Percentiles rank a stretch among this genome's conserved stretches.
Evolutionary conservation across 805 yeast genomes (phyloP).

Genomic region (Myxozyma kluyveri): DNA sequence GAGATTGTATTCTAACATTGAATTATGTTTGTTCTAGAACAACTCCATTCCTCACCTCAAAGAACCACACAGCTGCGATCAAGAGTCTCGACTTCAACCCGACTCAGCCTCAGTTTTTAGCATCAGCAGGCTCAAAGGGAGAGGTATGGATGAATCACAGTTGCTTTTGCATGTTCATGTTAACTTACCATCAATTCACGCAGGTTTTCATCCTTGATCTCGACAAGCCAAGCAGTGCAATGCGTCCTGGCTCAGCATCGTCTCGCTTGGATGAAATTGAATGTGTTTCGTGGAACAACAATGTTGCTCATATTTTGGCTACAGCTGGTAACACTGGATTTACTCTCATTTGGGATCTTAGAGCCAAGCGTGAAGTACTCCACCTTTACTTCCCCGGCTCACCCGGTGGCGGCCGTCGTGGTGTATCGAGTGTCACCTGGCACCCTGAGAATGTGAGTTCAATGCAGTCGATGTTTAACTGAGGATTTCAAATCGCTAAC

Average conservation of each 20-base stretch:
- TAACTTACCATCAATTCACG: background rate
- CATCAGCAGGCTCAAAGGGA: slow-evolving; percentile 85
- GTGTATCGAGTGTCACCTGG: slow-evolving; percentile 85
- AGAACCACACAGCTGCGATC: slow-evolving; percentile 62
- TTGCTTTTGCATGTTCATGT: slow-evolving; percentile 1
- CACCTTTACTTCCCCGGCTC: slow-evolving; percentile 67
- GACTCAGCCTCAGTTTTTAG: slow-evolving; percentile 65
- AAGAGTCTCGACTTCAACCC: slow-evolving; percentile 76
- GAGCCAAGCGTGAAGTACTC: slow-evolving; percentile 80
- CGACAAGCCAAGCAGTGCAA: slow-evolving; percentile 50
- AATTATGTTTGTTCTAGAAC: background rate
- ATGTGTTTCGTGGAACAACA: slow-evolving; percentile 84
- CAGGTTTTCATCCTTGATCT: slow-evolving; percentile 83
- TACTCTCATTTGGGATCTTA: slow-evolving; percentile 92
- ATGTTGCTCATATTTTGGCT: slow-evolving; percentile 82
- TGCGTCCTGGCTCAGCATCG: slow-evolving; percentile 72
- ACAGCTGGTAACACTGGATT: slow-evolving; percentile 81
- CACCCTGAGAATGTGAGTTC: slow-evolving; percentile 56
- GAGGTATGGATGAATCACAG: slow-evolving; percentile 41
- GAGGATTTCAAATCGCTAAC: background rate
- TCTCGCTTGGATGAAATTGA: slow-evolving; percentile 78
- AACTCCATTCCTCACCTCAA: slow-evolving; percentile 5
- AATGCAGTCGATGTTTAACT: background rate
- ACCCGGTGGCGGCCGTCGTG: slow-evolving; percentile 50
- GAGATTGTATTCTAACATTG: background rate